Evolutionary conservation across 768 basidiomycete species (phyloP), one percentile per base, ranked within the genome.

Genomic region (Tricholoma saponaceum): DNA sequence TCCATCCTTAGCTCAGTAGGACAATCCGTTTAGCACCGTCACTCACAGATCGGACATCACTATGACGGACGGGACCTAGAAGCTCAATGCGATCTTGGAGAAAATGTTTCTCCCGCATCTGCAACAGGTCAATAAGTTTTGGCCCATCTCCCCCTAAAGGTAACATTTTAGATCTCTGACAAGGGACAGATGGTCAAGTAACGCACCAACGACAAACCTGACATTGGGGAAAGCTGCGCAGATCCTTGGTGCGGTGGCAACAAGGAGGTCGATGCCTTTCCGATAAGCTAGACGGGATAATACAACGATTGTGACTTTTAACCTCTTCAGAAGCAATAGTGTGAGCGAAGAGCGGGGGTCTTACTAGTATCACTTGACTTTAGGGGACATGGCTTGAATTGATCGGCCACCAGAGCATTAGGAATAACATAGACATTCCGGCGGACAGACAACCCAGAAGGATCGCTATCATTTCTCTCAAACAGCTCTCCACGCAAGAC

Each of bases 221-320:
- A 98, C 92, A 59, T 94, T 83, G 0, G 93, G 90, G 68, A 92
- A 96, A 0, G 82, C 75, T 1, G 80, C 80, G 64, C 96, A 98
- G 56, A 99, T 92, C 22, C 86, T 83, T 0, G 97, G 97, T 0
- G 93, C 91, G 0, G 91, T 89, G 1, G 93, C 94, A 0, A 98
- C 90, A 5, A 99, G 83, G 2, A 99, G 83, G 67, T 99, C 97
- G 53, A 99, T 87, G 0, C 97, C 97, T 75, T 98, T 99, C 51
- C 97, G 84, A 66, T 98, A 98, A 0, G 90, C 93, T 28, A 98
- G 76, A 13, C 97, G 85, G 2, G 94, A 93, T 10, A 99, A 71
- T 12, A 97, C 84, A 3, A 99, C 86, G 46, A 99, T 91, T 2
- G 89, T 97, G 56, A 98, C 95, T 96, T 65, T 18, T 10, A 32